Evolutionary conservation across 768 basidiomycete genomes (phyloP).

Genomic region (Mycena belliarum): DNA sequence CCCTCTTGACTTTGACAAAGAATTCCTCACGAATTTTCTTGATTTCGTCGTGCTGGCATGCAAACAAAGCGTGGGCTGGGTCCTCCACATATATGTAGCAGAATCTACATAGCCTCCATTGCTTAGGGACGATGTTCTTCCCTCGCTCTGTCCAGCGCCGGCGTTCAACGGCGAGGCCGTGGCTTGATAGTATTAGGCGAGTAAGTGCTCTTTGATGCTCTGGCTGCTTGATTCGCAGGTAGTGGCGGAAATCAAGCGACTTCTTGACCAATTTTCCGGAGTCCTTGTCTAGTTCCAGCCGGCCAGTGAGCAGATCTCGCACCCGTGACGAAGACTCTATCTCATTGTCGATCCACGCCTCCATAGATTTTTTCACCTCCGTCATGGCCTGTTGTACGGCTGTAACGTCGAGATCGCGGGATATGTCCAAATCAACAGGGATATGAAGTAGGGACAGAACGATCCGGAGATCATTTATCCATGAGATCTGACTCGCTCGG

Average conservation of each 20-base stretch:
- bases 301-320: background rate
- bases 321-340: background rate
- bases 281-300: background rate
- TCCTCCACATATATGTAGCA: background rate
- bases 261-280: background rate
- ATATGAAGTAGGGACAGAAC: background rate
- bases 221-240: background rate
- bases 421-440: background rate
- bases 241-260: slow-evolving; percentile 2
- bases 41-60: background rate
- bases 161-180: slow-evolving; percentile 1
- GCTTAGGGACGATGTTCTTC: background rate
- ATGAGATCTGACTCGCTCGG: too few species aligned
- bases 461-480: background rate
- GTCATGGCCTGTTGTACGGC: background rate
- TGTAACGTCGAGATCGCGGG: background rate
- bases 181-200: background rate
- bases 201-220: background rate
- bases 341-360: background rate
- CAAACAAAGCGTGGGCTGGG: background rate
- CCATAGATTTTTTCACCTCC: background rate
- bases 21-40: background rate
- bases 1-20: background rate
- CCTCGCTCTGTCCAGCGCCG: slow-evolving; percentile 9
- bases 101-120: background rate